These are phyloP conservation scores for Apiotrichum domesticum DNA, from an alignment of 1,284 basidiomycete species.

Conservation along the genomic window DNA sequence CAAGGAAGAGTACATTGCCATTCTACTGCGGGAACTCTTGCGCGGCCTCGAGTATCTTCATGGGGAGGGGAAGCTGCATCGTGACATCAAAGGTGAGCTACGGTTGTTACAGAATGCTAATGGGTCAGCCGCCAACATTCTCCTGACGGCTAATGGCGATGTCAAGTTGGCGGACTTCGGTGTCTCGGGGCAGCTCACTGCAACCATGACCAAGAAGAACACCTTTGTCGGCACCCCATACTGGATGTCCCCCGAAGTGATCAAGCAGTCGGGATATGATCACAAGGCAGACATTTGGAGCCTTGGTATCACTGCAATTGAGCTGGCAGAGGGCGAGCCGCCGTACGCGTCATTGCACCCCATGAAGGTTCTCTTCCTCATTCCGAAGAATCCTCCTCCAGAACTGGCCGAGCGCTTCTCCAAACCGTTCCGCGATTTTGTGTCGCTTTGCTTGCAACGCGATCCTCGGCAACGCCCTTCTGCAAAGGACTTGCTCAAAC, in stretches of 20 bases:
- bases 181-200: slow-evolving; percentile 95
- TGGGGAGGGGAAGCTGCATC: slow-evolving; percentile 89
- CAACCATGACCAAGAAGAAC: slow-evolving; percentile 97
- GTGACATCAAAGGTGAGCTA: slow-evolving; percentile 87
- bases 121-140: slow-evolving; percentile 77
- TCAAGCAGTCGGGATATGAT: slow-evolving; percentile 98
- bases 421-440: slow-evolving; percentile 88
- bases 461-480: slow-evolving; percentile 91
- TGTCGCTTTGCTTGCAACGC: slow-evolving; percentile 83
- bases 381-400: slow-evolving; percentile 95
- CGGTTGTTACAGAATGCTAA: too few relatives aligned
- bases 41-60: slow-evolving; percentile 89
- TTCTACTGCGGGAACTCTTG: slow-evolving; percentile 86
- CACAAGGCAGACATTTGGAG: slow-evolving; percentile 99
- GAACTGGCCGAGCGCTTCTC: slow-evolving; percentile 78
- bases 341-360: slow-evolving; percentile 97
- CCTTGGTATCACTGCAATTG: slow-evolving; percentile 90
- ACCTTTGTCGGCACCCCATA: slow-evolving; percentile 96
- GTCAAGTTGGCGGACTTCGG: slow-evolving; percentile 97
- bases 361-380: slow-evolving; percentile 98
- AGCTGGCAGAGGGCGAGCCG: slow-evolving; percentile 93
- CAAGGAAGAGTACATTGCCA: slow-evolving; percentile 97
- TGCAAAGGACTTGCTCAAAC: slow-evolving; percentile 89
- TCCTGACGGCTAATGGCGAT: slow-evolving; percentile 88
- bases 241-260: slow-evolving; percentile 99